Evolutionary conservation across 176 grass and related monocot species (phyloP), one percentile per base, ranked within the genome.

Genomic region (Tuctoria greenei): DNA sequence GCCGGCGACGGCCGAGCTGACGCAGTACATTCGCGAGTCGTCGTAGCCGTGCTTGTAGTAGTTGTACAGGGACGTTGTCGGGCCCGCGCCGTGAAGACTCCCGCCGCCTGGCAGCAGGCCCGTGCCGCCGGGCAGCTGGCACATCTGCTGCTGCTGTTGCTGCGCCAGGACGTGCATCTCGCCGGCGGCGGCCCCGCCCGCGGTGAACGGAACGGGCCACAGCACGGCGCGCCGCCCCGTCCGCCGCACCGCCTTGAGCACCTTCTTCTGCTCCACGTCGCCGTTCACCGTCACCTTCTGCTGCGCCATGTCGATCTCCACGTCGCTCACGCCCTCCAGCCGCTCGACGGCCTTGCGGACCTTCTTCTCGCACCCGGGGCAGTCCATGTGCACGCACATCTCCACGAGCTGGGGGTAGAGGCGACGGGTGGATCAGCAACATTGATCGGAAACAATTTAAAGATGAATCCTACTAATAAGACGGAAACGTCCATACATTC

Each of bases 351-450:
- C 83, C 61, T 97, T 97, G 77, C 94, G 65, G 69, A 92, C 85
- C 72, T 93, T 97, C 81, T 81, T 93, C 79, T 97, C 90, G 81
- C 91, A 97, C 6, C 95, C 88, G 3, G 81, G 86, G 77, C 95
- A 97, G 25, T 93, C 89, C 88, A 97, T 93, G 68, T 97, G 91
- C 79, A 97, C 95, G 74, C 86, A 81, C 84, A 97, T 87, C 84
- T 97, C 95, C 58, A 93, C 88, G 15, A 93, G 89, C 94, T 93
- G 52, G 17, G 17, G 4, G 0, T 5, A 1, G 15, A 57, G 39
- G 49, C 36, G 23, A 81, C 40, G 61, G 21, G 47, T 40, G 10
- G 18, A 72, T 81, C 28, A 75, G 23, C 26, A 40, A 4, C 38
- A 0, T 8, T 40, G 20, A 49, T 28, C 17, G 4, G 45, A 31